These are phyloP conservation scores for Syzygium aqueum DNA, from an alignment of 345 rosid genomes.

Conservation along the genomic window DNA sequence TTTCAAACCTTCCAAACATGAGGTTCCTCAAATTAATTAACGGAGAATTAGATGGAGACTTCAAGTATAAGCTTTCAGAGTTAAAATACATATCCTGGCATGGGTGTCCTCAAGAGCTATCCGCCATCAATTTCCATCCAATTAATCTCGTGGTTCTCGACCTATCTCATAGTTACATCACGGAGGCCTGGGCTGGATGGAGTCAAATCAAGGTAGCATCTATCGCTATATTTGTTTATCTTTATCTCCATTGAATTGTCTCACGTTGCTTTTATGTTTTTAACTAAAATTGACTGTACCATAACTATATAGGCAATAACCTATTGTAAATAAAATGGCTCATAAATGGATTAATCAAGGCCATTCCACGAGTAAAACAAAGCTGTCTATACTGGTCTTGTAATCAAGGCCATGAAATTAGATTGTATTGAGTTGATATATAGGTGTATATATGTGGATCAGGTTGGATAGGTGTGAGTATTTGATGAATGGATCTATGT, in stretches of 20 bases:
- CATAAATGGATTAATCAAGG: neutral
- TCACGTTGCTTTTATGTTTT: no score
- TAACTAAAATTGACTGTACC: neutral
- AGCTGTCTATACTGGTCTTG: neutral
- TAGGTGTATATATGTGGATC: neutral
- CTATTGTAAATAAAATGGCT: neutral
- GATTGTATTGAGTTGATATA: neutral
- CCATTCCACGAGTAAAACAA: neutral
- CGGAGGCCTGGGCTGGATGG: neutral
- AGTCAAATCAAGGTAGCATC: neutral
- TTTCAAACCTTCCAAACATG: neutral
- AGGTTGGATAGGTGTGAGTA: neutral
- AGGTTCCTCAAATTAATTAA: neutral
- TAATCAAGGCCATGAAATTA: neutral
- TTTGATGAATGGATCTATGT: neutral
- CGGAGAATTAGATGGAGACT: neutral
- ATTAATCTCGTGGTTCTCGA: neutral
- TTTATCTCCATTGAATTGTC: neutral
- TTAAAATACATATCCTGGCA: neutral
- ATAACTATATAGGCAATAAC: neutral
- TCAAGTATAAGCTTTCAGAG: neutral
- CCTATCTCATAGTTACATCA: neutral
- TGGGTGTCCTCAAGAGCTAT: neutral
- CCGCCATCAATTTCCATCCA: neutral
- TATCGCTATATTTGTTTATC: neutral